Evolutionary conservation across 495 filamentous ascomycete species (phyloP).

Genomic region (Penicillium nucicola): DNA sequence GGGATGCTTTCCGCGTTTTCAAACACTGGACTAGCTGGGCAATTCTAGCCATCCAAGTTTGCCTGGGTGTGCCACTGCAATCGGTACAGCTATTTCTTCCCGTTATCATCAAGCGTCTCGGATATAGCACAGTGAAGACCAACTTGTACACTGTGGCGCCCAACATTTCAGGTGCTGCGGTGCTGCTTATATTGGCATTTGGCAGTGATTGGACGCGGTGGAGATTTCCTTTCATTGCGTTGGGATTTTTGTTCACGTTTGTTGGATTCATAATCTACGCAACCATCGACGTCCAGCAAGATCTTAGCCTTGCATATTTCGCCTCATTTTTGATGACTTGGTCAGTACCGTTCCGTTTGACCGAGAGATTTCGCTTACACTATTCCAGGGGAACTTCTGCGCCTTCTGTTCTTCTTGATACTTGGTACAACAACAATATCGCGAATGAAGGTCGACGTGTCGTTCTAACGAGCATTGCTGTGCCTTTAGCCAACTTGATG

Average conservation of each 20-base stretch:
- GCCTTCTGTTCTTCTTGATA: slow-evolving; percentile 45
- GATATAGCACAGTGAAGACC: slow-evolving; percentile 60
- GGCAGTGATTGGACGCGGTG: slow-evolving; percentile 57
- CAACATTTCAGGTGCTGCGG: slow-evolving; percentile 61
- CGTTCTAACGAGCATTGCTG: slow-evolving; percentile 63
- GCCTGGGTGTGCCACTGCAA: slow-evolving; percentile 69
- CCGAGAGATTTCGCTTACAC: not conserved
- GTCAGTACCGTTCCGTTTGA: not conserved
- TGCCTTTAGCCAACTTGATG: slow-evolving; percentile 73
- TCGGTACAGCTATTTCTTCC: slow-evolving; percentile 67
- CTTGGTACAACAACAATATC: slow-evolving; percentile 75
- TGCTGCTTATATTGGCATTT: slow-evolving; percentile 65
- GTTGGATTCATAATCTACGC: slow-evolving; percentile 70
- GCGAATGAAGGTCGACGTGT: slow-evolving; percentile 68
- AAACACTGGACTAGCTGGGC: slow-evolving; percentile 56
- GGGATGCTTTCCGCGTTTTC: slow-evolving; percentile 59
- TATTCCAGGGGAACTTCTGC: slow-evolving; percentile 42
- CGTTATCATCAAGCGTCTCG: slow-evolving; percentile 62
- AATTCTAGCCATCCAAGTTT: slow-evolving; percentile 65
- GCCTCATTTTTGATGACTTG: slow-evolving; percentile 82
- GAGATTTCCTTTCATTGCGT: slow-evolving; percentile 67
- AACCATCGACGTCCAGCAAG: slow-evolving; percentile 50
- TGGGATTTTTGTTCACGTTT: slow-evolving; percentile 68
- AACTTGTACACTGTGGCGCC: slow-evolving; percentile 75
- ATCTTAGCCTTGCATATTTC: slow-evolving; percentile 65